Evolutionary conservation across 2,329 filamentous ascomycete genomes (phyloP).

Genomic region (Ophiostoma triangulosporum): DNA sequence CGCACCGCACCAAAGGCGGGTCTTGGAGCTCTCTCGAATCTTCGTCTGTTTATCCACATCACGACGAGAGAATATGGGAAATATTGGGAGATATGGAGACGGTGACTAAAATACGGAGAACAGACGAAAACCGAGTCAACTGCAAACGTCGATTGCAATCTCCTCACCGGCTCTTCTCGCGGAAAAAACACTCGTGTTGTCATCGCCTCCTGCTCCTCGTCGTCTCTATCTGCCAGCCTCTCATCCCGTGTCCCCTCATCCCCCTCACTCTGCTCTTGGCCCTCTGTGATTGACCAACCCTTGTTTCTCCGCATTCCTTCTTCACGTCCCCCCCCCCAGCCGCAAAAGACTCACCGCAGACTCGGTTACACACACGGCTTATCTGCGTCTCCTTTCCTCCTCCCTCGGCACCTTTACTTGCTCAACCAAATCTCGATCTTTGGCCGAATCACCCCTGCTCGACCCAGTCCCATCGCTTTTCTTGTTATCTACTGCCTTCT

Average conservation of each 20-base stretch:
- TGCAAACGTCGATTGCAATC: not conserved
- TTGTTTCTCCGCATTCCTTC: not conserved
- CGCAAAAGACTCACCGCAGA: not conserved
- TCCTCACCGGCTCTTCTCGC: not conserved
- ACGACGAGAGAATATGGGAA: not conserved
- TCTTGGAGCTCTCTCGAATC: not conserved
- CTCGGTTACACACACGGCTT: not conserved
- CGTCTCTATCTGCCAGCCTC: not conserved
- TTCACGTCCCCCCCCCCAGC: not conserved
- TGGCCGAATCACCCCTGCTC: not conserved
- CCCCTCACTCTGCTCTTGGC: not conserved
- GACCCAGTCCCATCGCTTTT: not conserved
- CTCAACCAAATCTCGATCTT: not conserved
- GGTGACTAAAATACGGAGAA: not conserved
- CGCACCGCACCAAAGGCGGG: not conserved
- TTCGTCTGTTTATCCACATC: not conserved
- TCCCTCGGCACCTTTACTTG: not conserved
- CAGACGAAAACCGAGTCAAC: not conserved
- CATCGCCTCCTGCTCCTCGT: not conserved
- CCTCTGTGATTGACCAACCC: not conserved
- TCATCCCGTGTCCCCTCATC: not conserved
- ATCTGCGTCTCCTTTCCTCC: not conserved
- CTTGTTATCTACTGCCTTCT: not conserved
- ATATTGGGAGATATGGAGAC: not conserved
- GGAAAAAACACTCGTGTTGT: not conserved